Conservation (phyloP, 805 yeast species). For the Yamadazyma laniorum region DNA sequence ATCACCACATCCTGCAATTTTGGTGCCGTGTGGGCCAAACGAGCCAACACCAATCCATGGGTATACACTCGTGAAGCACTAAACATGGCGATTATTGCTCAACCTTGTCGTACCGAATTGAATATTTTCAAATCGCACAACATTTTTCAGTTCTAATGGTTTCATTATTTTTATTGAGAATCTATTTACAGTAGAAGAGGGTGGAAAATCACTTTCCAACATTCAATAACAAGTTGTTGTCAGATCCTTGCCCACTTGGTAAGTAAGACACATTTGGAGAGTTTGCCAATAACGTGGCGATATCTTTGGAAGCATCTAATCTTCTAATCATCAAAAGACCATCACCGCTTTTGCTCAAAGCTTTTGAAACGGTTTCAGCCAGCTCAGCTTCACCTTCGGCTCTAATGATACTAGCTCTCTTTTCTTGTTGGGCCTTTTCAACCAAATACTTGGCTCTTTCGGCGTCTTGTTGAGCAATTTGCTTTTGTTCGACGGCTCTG, state of each 20-base stretch:
- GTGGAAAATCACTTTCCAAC: conserved; percentile 44
- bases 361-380: conserved; percentile 91
- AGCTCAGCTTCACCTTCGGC: conserved; percentile 99
- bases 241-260: conserved; percentile 52
- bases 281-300: conserved; percentile 80
- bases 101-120: too few relatives aligned
- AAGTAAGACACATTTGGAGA: conserved; percentile 87
- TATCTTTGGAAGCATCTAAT: conserved; percentile 94
- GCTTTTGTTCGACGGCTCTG: conserved; percentile 97
- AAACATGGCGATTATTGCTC: too few relatives aligned
- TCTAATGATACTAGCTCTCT: conserved; percentile 90
- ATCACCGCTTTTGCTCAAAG: conserved; percentile 91
- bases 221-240: conserved; percentile 62
- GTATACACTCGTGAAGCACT: too few relatives aligned
- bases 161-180: too few relatives aligned
- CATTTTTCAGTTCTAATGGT: too few relatives aligned
- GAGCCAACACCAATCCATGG: too few relatives aligned
- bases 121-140: too few relatives aligned
- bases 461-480: conserved; percentile 99
- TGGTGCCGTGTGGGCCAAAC: conserved; percentile 3
- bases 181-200: conserved; percentile 2
- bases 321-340: conserved; percentile 91
- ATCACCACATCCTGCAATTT: conserved; percentile 67
- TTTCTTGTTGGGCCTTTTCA: conserved; percentile 95
- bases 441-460: conserved; percentile 93